Conservation (phyloP, 1,284 basidiomycete species). For the Fomitopsis palustris region DNA sequence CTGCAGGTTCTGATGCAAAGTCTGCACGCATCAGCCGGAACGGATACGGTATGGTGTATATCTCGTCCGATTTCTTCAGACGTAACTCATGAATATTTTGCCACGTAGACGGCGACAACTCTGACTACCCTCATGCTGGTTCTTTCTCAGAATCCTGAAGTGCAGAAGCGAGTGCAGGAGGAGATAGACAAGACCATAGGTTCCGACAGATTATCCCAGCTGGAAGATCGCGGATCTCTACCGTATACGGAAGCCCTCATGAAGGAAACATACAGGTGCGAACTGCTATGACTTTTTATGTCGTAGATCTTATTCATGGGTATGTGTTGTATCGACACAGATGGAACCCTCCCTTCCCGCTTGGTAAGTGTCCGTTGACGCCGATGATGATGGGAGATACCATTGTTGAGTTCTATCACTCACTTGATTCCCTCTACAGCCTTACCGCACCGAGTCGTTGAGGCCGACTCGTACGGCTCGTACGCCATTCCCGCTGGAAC, state of each 20-base stretch:
- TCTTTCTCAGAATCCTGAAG: no score
- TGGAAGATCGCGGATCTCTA: neutral
- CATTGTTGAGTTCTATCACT: no score
- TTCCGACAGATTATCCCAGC: neutral
- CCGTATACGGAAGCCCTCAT: neutral
- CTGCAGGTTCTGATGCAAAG: no score
- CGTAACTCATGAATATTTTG: neutral
- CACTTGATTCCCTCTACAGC: slow-evolving; percentile 4
- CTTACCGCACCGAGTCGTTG: slow-evolving; percentile 24
- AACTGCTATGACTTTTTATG: neutral
- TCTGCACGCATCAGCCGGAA: slow-evolving; percentile 13
- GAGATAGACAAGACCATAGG: neutral
- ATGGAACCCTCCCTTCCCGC: neutral
- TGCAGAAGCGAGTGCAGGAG: neutral
- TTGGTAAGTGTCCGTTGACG: neutral
- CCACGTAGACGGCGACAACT: neutral
- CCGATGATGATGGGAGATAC: neutral
- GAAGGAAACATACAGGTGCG: no score
- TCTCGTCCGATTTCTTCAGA: neutral
- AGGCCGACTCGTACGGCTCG: slow-evolving; percentile 43
- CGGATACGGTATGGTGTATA: slow-evolving; percentile 25
- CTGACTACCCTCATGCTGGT: no score
- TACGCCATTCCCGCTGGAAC: slow-evolving; percentile 43
- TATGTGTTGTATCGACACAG: neutral
- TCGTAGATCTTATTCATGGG: neutral